These are phyloP conservation scores for Aspergillus felis DNA, from an alignment of 2,329 filamentous ascomycete genomes.

Conservation along the genomic window DNA sequence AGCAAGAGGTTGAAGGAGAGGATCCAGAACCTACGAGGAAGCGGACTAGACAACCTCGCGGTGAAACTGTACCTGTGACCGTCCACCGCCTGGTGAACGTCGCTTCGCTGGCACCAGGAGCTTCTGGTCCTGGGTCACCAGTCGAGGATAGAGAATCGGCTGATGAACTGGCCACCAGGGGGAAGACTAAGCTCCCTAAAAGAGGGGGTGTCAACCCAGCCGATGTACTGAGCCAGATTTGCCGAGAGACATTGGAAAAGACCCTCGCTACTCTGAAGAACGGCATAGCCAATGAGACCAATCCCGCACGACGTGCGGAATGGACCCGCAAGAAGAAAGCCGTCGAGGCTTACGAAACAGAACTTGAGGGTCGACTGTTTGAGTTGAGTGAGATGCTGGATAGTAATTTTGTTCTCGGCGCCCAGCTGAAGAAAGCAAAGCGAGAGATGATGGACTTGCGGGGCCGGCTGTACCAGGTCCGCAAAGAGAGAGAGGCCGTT, in stretches of 20 bases:
- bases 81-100: constrained; percentile 40
- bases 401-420: constrained; percentile 45
- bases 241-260: constrained; percentile 48
- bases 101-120: constrained; percentile 24
- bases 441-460: constrained; percentile 45
- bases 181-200: constrained; percentile 36
- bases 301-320: constrained; percentile 36
- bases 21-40: constrained; percentile 14
- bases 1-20: constrained; percentile 8
- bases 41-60: constrained; percentile 27
- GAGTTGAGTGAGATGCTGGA: constrained; percentile 52
- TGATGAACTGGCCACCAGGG: constrained; percentile 29
- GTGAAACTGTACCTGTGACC: constrained; percentile 38
- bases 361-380: constrained; percentile 48
- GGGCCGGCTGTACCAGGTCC: constrained; percentile 45
- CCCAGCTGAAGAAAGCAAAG: constrained; percentile 43
- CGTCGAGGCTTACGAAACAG: constrained; percentile 46
- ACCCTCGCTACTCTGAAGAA: constrained; percentile 42
- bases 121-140: constrained; percentile 17
- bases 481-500: constrained; percentile 47
- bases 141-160: constrained; percentile 25
- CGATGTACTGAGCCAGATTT: constrained; percentile 50
- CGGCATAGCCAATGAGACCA: constrained; percentile 38
- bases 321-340: constrained; percentile 45
- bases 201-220: constrained; percentile 48